Conservation (phyloP, 2,329 filamentous ascomycete genomes). For the Diaporthe destruens region DNA sequence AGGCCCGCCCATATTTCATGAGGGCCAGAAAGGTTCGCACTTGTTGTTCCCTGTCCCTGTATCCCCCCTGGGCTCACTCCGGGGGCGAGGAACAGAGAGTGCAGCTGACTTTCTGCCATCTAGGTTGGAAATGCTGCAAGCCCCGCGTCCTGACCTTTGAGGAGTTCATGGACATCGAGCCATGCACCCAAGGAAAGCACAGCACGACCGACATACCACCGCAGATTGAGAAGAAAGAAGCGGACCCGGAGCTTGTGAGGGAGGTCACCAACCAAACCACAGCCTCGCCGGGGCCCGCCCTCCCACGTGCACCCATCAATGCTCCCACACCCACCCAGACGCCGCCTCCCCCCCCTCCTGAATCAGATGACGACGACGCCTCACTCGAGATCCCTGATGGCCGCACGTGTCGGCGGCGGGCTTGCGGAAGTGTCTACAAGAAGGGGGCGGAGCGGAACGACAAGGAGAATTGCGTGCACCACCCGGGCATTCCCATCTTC, state of each 20-base stretch:
- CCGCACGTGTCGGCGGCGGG: constrained; percentile 81
- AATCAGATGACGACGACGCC: constrained; percentile 90
- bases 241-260: constrained; percentile 59
- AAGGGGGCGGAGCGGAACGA: constrained; percentile 68
- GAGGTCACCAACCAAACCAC: constrained; percentile 62
- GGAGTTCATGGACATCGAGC: constrained; percentile 93
- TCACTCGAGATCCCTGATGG: constrained; percentile 78
- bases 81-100: background rate
- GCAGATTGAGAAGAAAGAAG: constrained; percentile 69
- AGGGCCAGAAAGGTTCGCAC: constrained; percentile 89
- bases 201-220: constrained; percentile 83
- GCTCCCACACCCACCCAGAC: constrained; percentile 56
- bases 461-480: constrained; percentile 84
- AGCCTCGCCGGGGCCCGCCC: constrained; percentile 52
- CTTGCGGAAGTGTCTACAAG: constrained; percentile 77
- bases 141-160: constrained; percentile 96
- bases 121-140: constrained; percentile 99
- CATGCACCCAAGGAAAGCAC: constrained; percentile 94
- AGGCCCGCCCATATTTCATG: constrained; percentile 93
- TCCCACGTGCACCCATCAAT: constrained; percentile 55
- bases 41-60: constrained; percentile 39
- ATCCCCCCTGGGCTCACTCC: constrained; percentile 36
- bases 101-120: constrained; percentile 38
- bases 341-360: constrained; percentile 70
- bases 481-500: constrained; percentile 92